Evolutionary conservation across 768 basidiomycete genomes (phyloP), one percentile per base, ranked within the genome.

Genomic region (Ramaria sp.): DNA sequence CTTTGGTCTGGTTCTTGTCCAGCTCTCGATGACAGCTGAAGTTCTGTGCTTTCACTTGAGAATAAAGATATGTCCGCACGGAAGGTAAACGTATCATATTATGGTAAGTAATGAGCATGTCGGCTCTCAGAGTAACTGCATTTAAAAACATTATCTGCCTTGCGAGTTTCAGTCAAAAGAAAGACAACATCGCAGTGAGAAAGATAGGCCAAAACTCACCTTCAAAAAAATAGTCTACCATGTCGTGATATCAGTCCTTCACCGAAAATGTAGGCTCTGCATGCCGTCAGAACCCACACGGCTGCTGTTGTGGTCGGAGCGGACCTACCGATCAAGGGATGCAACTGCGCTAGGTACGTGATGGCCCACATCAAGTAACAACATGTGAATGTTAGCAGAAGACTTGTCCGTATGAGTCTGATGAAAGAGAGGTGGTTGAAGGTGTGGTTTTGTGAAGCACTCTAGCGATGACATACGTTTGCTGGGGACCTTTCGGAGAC

Each of bases 361-460:
- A 95, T 82, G 73, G 86, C 86, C 94, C 94, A 98, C 83, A 97
- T 85, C 64, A 98, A 80, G 73, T 93, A 98, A 71, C 90, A 94
- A 55, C 80, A 86, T 3, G 81, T 74, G 17, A 97, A 70, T 2
- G 88, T 79, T 60, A 98, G 79, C 73, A 91, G 75, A 49, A 91
- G 66, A 60, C 78, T 79, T 1, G 91, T 87, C 62, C 94, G 86
- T 61, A 93, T 79, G 52, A 93, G 79, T 58, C 94, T 98, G 69
- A 15, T 42, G 5, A 49, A 31, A 42, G n/a, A 33, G 30, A 13
- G 50, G 57, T 27, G 59, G 24, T 53, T 24, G 42, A n/a, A 27
- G 20, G 53, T 41, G 55, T 15, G 12, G 7, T 15, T 7, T 27
- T 34, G 38, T 39, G 27, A 13, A 42, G 39, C 20, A 48, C 49